Evolutionary conservation across 2,329 filamentous ascomycete species (phyloP).

Genomic region (Penicillium sp.): DNA sequence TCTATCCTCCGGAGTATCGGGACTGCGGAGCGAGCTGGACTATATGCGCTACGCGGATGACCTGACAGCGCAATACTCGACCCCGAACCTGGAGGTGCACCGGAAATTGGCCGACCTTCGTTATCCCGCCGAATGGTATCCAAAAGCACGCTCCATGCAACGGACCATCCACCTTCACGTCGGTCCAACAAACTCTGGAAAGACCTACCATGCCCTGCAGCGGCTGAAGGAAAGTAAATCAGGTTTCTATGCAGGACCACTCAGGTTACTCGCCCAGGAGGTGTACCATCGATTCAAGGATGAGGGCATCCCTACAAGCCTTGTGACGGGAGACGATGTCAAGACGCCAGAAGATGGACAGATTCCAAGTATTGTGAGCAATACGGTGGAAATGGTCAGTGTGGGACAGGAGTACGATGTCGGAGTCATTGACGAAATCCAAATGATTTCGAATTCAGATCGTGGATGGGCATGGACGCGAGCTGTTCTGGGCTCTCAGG

Average conservation of each 20-base stretch:
- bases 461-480: constrained; percentile 95
- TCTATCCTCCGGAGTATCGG: constrained; percentile 55
- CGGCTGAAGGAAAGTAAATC: constrained; percentile 74
- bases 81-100: constrained; percentile 63
- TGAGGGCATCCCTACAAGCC: constrained; percentile 74
- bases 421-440: constrained; percentile 96
- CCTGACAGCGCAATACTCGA: constrained; percentile 61
- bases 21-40: constrained; percentile 63
- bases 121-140: constrained; percentile 92
- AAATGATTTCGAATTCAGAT: constrained; percentile 83
- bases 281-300: constrained; percentile 86
- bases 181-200: constrained; percentile 95
- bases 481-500: constrained; percentile 83
- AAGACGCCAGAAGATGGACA: constrained; percentile 65
- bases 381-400: constrained; percentile 90
- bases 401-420: constrained; percentile 71
- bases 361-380: constrained; percentile 68
- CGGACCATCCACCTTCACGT: constrained; percentile 90
- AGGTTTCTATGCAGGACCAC: constrained; percentile 88
- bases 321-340: constrained; percentile 91
- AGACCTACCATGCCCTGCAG: constrained; percentile 92
- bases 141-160: constrained; percentile 77
- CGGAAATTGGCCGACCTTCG: constrained; percentile 75
- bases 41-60: constrained; percentile 72
- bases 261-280: constrained; percentile 88